phyloP scores from a whole-genome alignment of 2,329 filamentous ascomycete genomes.

The Trichoderma simmonsii region DNA sequence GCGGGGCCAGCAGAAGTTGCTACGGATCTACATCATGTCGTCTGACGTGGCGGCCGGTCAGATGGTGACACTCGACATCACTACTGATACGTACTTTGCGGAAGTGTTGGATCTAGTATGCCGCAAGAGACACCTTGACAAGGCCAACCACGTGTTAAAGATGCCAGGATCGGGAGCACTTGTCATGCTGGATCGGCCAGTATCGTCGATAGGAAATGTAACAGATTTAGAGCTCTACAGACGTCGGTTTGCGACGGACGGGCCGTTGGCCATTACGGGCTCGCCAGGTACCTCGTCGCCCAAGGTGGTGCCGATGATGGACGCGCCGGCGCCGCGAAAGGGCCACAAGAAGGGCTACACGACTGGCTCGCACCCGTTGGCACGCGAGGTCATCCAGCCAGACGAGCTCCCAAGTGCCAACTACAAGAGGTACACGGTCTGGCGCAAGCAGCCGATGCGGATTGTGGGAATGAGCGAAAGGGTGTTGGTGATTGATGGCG shows the following conservation, averaged over 20 bases:
- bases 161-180: constrained; percentile 71
- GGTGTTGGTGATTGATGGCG: constrained; percentile 75
- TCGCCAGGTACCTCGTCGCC: constrained; percentile 69
- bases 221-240: constrained; percentile 73
- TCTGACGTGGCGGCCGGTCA: constrained; percentile 70
- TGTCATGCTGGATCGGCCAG: constrained; percentile 72
- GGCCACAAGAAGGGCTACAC: constrained; percentile 51
- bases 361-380: constrained; percentile 63
- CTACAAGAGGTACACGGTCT: constrained; percentile 76
- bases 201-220: constrained; percentile 73
- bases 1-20: constrained; percentile 65
- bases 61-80: constrained; percentile 70
- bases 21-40: constrained; percentile 69
- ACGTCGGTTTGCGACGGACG: constrained; percentile 72
- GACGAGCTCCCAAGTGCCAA: constrained; percentile 56
- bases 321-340: constrained; percentile 44
- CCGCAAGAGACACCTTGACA: constrained; percentile 73
- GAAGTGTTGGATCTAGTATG: constrained; percentile 79
- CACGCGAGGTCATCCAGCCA: constrained; percentile 59
- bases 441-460: constrained; percentile 78
- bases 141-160: constrained; percentile 75
- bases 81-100: constrained; percentile 77
- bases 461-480: constrained; percentile 74
- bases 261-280: constrained; percentile 63
- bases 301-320: constrained; percentile 56